Evolutionary conservation across 2,329 filamentous ascomycete species (phyloP).

Genomic region (Colletotrichum tanaceti): DNA sequence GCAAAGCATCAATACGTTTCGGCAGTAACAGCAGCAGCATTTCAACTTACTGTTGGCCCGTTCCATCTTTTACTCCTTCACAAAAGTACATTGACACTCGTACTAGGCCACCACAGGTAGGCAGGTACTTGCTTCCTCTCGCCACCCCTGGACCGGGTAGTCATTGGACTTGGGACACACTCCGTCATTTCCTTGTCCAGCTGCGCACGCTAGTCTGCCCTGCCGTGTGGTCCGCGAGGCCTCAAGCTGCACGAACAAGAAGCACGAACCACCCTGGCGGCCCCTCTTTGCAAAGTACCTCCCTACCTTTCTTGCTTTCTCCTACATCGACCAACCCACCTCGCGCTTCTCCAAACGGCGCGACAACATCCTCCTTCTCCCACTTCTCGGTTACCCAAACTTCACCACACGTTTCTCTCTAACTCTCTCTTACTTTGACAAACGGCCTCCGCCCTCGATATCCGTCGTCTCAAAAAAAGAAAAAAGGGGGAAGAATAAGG

Average conservation of each 20-base stretch:
- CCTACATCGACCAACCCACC: slow-evolving; percentile 30
- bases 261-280: slow-evolving; percentile 28
- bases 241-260: slow-evolving; percentile 26
- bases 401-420: slow-evolving; percentile 24
- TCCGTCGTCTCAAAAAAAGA: slow-evolving; percentile 1
- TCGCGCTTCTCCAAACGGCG: slow-evolving; percentile 35
- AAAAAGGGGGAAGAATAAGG: not conserved
- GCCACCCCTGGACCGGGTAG: slow-evolving; percentile 6
- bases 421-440: slow-evolving; percentile 15
- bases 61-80: not conserved
- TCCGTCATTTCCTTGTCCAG: slow-evolving; percentile 40
- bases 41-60: not conserved
- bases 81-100: not conserved
- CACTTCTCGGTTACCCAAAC: slow-evolving; percentile 29
- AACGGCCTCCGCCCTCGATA: slow-evolving; percentile 17
- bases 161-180: slow-evolving; percentile 34
- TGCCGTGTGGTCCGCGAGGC: slow-evolving; percentile 40
- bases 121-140: not conserved
- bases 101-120: too few relatives aligned
- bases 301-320: slow-evolving; percentile 13
- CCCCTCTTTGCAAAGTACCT: slow-evolving; percentile 37
- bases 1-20: not conserved
- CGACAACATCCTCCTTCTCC: slow-evolving; percentile 35
- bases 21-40: not conserved
- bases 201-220: slow-evolving; percentile 39